Base-by-base conservation (phyloP, 73 alveolate species). In the Paramecium octaurelia region DNA sequence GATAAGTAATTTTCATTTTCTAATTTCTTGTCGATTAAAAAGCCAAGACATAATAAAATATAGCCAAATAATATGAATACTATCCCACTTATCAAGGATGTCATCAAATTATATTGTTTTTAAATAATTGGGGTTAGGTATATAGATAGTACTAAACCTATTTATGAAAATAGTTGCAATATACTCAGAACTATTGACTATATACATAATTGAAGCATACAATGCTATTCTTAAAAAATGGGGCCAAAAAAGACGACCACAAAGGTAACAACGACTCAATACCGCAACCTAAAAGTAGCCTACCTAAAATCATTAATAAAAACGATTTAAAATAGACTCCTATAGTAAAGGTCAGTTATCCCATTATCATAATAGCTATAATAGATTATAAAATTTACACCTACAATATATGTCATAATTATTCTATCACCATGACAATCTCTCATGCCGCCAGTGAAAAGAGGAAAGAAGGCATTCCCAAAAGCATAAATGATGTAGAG, bases 261-360 rank as follows among this genome's bases (percentile, higher is more conserved):
- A 48, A 44, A 6, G 91, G 91, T 8, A 48, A 46, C 20, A 80
- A 14, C 2, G 91, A 44, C 38, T 80, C 91, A 23, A 44, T 24
- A 31, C 91, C 91, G 77, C 91, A 80, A 20, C 91, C 91, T 46
- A 80, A 80, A 12, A 80, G 34, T 11, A 80, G 12, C 46, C 91
- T 80, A 8, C 91, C 91, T 23, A 80, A 24, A 3, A 44, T 44
- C 91, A 80, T 80, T 3, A 80, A 42, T 43, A 80, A 31, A 42
- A 42, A 80, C 8, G 70, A 44, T 64, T 80, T 80, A 24, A 40
- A 44, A 42, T 40, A 42, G n/a, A 80, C 91, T 23, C 91, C 91
- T 18, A 44, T 8, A 3, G 43, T 43, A 16, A 80, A 80, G n/a
- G 57, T 20, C 8, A 80, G 35, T 43, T 80, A 24, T 23, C 91